Conservation (phyloP, 1,284 basidiomycete species). For the Cystobasidium sp. region DNA sequence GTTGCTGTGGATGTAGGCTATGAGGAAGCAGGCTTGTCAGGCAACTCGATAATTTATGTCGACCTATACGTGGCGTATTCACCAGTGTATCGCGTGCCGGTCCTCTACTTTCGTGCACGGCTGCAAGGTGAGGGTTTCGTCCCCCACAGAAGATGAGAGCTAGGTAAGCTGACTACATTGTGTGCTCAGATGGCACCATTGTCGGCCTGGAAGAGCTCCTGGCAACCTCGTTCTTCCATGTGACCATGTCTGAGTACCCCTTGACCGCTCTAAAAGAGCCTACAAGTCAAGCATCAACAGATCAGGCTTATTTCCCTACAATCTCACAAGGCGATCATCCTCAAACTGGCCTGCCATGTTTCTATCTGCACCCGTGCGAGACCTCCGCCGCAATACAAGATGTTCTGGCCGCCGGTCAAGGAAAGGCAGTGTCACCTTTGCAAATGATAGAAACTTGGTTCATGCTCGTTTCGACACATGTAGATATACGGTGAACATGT, state of each 20-base stretch:
- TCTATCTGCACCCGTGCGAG: conserved; percentile 83
- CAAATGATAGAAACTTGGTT: conserved; percentile 75
- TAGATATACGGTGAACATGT: conserved; percentile 55
- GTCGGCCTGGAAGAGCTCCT: conserved; percentile 65
- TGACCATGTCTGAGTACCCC: conserved; percentile 58
- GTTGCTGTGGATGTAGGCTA: background rate
- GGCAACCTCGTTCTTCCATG: conserved; percentile 65
- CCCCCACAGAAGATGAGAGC: background rate
- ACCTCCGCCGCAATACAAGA: conserved; percentile 69
- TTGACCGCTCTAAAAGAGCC: conserved; percentile 61
- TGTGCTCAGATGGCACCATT: conserved; percentile 67
- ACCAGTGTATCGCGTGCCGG: conserved; percentile 72
- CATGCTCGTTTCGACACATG: conserved; percentile 67
- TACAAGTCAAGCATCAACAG: conserved; percentile 59
- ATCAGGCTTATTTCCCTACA: conserved; percentile 66
- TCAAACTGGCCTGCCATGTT: conserved; percentile 69
- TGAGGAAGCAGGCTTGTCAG: background rate
- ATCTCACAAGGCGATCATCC: conserved; percentile 83
- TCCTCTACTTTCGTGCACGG: conserved; percentile 74
- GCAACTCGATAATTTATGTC: conserved; percentile 41
- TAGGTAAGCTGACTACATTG: conserved; percentile 5
- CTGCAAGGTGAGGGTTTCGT: conserved; percentile 62
- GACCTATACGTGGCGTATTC: conserved; percentile 72
- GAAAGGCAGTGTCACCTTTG: conserved; percentile 55
- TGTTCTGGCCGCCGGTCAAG: conserved; percentile 58